phyloP scores from a whole-genome alignment of 345 rosid genomes.

The Salix exigua region DNA sequence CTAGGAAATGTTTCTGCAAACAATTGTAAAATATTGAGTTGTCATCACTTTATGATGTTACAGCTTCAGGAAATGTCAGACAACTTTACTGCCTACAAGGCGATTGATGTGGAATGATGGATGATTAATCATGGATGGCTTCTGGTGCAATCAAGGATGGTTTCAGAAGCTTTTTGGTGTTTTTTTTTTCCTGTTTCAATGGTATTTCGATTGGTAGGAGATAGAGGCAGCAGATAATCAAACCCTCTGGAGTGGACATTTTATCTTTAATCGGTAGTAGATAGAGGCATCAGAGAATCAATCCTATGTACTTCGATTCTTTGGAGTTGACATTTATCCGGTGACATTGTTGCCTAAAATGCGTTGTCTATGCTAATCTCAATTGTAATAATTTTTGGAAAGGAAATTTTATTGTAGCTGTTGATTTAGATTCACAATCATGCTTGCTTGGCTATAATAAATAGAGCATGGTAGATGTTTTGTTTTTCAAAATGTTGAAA shows the following conservation, averaged over 20 bases:
- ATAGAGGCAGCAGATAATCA: constrained; percentile 15
- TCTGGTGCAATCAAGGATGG: constrained; percentile 12
- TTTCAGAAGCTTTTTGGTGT: not conserved
- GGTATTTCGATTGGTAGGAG: constrained; percentile 2
- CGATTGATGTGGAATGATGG: constrained; percentile 39
- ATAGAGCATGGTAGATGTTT: too few relatives aligned
- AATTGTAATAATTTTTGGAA: constrained; percentile 19
- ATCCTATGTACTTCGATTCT: constrained; percentile 4
- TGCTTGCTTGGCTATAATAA: not conserved
- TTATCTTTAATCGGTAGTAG: constrained; percentile 3
- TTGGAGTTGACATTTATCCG: constrained; percentile 12
- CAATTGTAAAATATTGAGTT: not conserved
- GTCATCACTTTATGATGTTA: constrained; percentile 6
- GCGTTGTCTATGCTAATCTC: constrained; percentile 14
- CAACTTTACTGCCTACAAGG: constrained; percentile 98
- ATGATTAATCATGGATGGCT: constrained; percentile 10
- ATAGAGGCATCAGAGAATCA: constrained; percentile 14
- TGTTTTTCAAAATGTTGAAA: too few relatives aligned
- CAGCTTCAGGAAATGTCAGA: constrained; percentile 96
- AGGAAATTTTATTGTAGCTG: constrained; percentile 4
- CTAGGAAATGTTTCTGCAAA: not conserved
- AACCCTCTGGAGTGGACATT: constrained; percentile 6
- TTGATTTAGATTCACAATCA: constrained; percentile 4
- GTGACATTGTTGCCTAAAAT: constrained; percentile 8
- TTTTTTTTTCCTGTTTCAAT: constrained; percentile 9